These are phyloP conservation scores for Hyparrhenia diplandra DNA, from an alignment of 176 grass and related monocot species.

Conservation along the genomic window DNA sequence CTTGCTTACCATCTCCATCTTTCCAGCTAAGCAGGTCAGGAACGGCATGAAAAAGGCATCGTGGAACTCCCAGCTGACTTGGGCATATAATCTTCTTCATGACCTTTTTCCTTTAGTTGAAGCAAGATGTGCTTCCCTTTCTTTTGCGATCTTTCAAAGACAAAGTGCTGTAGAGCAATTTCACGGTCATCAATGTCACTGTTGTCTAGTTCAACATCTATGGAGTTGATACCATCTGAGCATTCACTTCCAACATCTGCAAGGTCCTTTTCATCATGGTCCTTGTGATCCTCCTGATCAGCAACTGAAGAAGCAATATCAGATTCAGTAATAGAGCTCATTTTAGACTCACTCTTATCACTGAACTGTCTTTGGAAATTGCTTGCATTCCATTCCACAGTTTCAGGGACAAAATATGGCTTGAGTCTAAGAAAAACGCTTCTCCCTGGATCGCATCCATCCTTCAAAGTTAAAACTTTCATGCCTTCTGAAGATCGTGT, in stretches of 20 bases:
- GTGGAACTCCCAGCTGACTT: slow-evolving; percentile 19
- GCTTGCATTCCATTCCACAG: slow-evolving; percentile 35
- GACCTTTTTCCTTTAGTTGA: slow-evolving; percentile 39
- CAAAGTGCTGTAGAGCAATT: slow-evolving; percentile 49
- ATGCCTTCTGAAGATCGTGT: slow-evolving; percentile 64
- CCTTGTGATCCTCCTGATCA: slow-evolving; percentile 45
- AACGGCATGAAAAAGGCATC: slow-evolving; percentile 36
- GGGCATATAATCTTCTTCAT: slow-evolving; percentile 29
- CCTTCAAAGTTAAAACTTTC: slow-evolving; percentile 72
- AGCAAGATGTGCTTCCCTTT: slow-evolving; percentile 46
- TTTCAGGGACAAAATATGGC: slow-evolving; percentile 59
- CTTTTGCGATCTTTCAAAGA: slow-evolving; percentile 43
- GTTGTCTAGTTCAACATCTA: slow-evolving; percentile 73
- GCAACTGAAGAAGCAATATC: slow-evolving; percentile 44
- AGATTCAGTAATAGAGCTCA: slow-evolving; percentile 52
- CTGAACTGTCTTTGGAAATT: slow-evolving; percentile 65
- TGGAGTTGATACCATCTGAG: slow-evolving; percentile 66
- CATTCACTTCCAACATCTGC: slow-evolving; percentile 63
- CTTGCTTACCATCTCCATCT: slow-evolving; percentile 52
- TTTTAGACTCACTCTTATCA: slow-evolving; percentile 54
- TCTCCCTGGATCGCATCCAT: slow-evolving; percentile 49
- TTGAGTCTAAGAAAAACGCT: slow-evolving; percentile 46
- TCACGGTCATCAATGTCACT: slow-evolving; percentile 72
- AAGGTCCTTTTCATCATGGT: slow-evolving; percentile 26
- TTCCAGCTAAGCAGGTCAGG: slow-evolving; percentile 62